Evolutionary conservation across 768 basidiomycete species (phyloP), one percentile per base, ranked within the genome.

Genomic region (Boletus insuetus): DNA sequence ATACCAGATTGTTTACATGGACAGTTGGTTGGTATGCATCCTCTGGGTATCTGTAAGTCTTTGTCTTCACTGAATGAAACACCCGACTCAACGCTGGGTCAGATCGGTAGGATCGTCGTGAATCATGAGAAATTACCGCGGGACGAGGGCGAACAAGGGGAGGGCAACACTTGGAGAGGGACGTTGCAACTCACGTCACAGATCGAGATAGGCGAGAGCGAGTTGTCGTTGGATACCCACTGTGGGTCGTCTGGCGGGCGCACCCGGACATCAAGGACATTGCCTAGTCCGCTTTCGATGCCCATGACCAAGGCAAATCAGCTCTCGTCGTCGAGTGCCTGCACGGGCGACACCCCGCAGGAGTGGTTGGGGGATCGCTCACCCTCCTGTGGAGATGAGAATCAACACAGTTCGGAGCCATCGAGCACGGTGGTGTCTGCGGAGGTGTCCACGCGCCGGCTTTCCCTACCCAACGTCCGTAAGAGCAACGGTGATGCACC

Each of bases 11-110:
- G 8, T 35, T 37, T 13, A 4, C 44, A 13, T 51, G n/a, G 13
- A n/a, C 46, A 66, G 65, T 39, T 64, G 64, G 64, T 45, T 66
- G 3, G 51, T 64, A 12, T 51, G 40, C 26, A 17, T 53, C 19
- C 58, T 66, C 19, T 66, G 59, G 54, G 10, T 59, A 24, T 57
- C 64, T 8, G 65, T 66, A 34, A 31, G 65, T 59, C 11, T 11
- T 22, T 29, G 24, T 42, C 17, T 10, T n/a, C 6, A 20, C 12
- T 16, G 35, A 31, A 24, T 22, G 41, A 22, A 31, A 8, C 31
- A 12, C 20, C n/a, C 19, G n/a, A 41, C 44, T 38, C 22, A 41
- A 32, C 38, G 4, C 34, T 6, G n/a, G 34, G 43, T 34, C 37
- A 64, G 64, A 42, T 64, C 4, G 65, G 65, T 4, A 57, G 59